Conservation (phyloP, 441 rosid species). For the Mallotus repandus region DNA sequence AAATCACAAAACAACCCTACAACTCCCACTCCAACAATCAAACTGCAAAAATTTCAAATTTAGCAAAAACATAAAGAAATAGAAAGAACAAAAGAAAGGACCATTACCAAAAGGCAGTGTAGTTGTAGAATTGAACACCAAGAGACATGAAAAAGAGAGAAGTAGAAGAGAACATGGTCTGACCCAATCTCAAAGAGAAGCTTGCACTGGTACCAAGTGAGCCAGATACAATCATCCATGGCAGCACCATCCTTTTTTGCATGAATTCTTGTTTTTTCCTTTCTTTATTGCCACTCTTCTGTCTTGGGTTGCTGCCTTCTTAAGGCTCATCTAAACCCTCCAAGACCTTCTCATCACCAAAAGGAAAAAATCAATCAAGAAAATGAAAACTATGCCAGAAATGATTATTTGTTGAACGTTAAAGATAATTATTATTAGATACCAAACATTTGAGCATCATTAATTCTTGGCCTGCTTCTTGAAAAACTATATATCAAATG, state of each 20-base stretch:
- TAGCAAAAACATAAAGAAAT: too few species aligned
- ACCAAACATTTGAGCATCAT: constrained; percentile 10
- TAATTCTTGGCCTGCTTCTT: constrained; percentile 5
- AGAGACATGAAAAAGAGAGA: constrained; percentile 81
- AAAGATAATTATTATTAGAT: not conserved
- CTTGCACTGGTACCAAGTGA: constrained; percentile 71
- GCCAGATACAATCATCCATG: constrained; percentile 61
- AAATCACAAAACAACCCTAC: too few species aligned
- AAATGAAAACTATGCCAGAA: not conserved
- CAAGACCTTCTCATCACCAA: constrained; percentile 15
- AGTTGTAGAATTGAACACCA: constrained; percentile 76
- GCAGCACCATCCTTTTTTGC: constrained; percentile 21
- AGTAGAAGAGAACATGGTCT: constrained; percentile 64
- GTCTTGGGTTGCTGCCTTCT: constrained; percentile 5
- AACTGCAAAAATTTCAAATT: too few species aligned
- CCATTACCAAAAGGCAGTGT: constrained; percentile 78
- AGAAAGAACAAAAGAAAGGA: not conserved
- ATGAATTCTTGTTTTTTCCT: constrained; percentile 10
- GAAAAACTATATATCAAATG: not conserved
- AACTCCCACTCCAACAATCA: too few species aligned
- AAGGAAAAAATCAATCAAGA: not conserved
- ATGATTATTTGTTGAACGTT: too few species aligned
- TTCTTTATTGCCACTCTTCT: not conserved
- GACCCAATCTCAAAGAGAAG: constrained; percentile 78
- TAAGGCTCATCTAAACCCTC: constrained; percentile 24